A percentile compares a stretch with the other conserved stretches of the same genome.
These are phyloP conservation scores for Chlamydomonas incerta DNA, from an alignment of 139 green algal genomes.

Conservation along the genomic window DNA sequence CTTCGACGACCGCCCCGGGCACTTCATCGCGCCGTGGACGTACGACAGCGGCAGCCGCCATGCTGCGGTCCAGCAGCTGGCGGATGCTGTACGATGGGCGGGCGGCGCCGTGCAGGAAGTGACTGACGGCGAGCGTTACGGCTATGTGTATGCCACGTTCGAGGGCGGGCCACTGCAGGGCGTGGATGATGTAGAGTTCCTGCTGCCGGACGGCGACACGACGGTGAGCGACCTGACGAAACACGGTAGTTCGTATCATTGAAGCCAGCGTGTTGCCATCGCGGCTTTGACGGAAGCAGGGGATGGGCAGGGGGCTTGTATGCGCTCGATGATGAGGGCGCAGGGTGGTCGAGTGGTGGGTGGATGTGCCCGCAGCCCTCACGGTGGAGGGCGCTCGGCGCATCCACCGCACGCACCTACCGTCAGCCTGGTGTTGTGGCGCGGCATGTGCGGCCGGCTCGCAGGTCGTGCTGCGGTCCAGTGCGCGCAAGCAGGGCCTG, in stretches of 20 bases:
- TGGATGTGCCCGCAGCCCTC: too few species aligned
- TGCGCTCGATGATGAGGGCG: too few species aligned
- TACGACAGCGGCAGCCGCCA: not conserved
- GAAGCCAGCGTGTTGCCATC: too few species aligned
- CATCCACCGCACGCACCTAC: too few species aligned
- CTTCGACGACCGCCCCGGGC: slow-evolving; percentile 33
- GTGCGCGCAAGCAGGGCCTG: not conserved
- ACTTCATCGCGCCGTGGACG: slow-evolving; percentile 34
- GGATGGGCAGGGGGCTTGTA: too few species aligned
- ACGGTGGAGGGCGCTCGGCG: too few species aligned
- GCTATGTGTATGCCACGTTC: slow-evolving; percentile 33
- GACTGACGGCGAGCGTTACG: not conserved
- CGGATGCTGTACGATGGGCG: not conserved
- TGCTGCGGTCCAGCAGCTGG: not conserved
- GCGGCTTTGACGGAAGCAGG: too few species aligned
- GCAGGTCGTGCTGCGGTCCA: slow-evolving; percentile 39
- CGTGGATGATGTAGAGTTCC: slow-evolving; percentile 32
- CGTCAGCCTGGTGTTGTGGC: too few species aligned
- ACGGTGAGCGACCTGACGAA: slow-evolving; percentile 19
- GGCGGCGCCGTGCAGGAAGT: not conserved
- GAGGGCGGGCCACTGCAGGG: not conserved
- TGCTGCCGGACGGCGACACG: slow-evolving; percentile 7
- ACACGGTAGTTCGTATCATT: too few species aligned
- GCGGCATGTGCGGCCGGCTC: too few species aligned
- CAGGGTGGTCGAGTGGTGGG: too few species aligned